A percentile compares a stretch with the other conserved stretches of the same genome.
These are phyloP conservation scores for Phytophthora syringae DNA, from an alignment of 352 stramenopile genomes.

Conservation along the genomic window DNA sequence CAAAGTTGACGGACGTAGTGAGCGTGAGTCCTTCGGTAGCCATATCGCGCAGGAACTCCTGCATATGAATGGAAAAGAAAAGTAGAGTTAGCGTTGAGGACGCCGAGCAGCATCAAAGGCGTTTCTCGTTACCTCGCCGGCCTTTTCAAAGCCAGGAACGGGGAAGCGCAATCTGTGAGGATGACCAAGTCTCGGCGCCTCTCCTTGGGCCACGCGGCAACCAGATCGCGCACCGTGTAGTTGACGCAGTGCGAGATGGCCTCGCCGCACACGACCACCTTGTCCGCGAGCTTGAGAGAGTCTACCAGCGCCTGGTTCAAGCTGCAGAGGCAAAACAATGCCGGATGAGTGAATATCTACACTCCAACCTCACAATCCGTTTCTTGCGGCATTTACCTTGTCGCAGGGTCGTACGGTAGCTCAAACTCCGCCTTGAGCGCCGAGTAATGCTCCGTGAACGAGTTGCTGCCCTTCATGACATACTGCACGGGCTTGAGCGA, in stretches of 20 bases:
- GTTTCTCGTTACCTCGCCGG: constrained; percentile 52
- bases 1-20: constrained; percentile 61
- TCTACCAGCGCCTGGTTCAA: constrained; percentile 91
- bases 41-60: constrained; percentile 77
- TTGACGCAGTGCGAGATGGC: constrained; percentile 98
- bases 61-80: constrained; percentile 1
- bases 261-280: constrained; percentile 94
- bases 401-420: constrained; percentile 71
- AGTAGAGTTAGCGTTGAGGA: constrained; percentile 4
- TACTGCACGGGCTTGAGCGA: constrained; percentile 80
- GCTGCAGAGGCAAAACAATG: constrained; percentile 33
- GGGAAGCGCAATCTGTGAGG: constrained; percentile 78
- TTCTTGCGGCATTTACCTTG: constrained; percentile 41
- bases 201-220: constrained; percentile 81
- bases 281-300: constrained; percentile 82
- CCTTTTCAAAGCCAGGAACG: constrained; percentile 75
- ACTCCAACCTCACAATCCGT: constrained; percentile 8
- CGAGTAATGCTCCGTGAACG: constrained; percentile 97
- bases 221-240: constrained; percentile 94
- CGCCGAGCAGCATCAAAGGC: constrained; percentile 1
- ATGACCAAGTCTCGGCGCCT: constrained; percentile 76
- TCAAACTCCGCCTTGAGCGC: constrained; percentile 94
- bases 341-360: neutral
- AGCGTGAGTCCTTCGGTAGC: constrained; percentile 61
- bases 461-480: constrained; percentile 95